Percentiles rank a stretch among this genome's conserved stretches.
Evolutionary conservation across 257 asterid genomes (phyloP).

Genomic region (Fraxinus anomala): DNA sequence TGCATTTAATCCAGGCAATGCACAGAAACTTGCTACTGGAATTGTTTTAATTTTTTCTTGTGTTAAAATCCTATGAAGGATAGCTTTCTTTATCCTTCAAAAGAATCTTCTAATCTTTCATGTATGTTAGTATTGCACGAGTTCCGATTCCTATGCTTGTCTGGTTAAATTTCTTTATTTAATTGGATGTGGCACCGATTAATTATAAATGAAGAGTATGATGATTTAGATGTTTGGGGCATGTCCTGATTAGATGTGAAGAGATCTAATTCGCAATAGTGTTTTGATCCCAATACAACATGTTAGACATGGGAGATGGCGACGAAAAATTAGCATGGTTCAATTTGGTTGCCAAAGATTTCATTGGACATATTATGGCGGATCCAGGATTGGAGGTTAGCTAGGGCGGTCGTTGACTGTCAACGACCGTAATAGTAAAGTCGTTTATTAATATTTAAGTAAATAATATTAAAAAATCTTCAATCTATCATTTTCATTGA

Average conservation of each 20-base stretch:
- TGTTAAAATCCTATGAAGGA: background rate
- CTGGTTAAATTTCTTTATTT: background rate
- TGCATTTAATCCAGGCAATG: background rate
- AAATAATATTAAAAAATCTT: no score
- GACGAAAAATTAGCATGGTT: background rate
- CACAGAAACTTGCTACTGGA: background rate
- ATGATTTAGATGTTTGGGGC: background rate
- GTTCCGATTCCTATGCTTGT: background rate
- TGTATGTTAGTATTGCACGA: background rate
- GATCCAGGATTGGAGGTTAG: no score
- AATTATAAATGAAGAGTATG: background rate
- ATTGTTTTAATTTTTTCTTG: background rate
- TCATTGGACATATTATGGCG: background rate
- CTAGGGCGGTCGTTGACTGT: no score
- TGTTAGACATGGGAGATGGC: background rate
- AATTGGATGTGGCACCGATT: background rate
- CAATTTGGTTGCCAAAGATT: background rate
- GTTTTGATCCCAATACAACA: background rate
- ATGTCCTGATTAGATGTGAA: background rate
- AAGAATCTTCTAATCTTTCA: background rate
- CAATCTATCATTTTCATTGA: no score
- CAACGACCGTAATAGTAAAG: no score
- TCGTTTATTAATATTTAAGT: no score
- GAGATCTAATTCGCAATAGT: background rate
- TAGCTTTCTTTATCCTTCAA: background rate